These are phyloP conservation scores for Penicillium silybi DNA, from an alignment of 495 filamentous ascomycete genomes.

Conservation along the genomic window DNA sequence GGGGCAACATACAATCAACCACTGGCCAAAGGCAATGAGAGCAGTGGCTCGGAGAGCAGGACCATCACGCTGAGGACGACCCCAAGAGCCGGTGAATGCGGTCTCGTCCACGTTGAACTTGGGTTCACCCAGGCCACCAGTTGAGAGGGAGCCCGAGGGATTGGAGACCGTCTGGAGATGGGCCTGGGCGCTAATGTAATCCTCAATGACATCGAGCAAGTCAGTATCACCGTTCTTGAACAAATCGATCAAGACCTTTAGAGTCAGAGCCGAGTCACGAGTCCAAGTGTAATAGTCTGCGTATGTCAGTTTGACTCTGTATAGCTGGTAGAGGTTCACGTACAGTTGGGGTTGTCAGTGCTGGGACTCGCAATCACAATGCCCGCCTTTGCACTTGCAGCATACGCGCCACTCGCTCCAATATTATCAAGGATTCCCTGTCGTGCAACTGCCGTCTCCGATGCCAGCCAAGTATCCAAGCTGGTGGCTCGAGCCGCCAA, in stretches of 20 bases:
- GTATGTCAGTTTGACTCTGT: conserved; percentile 13
- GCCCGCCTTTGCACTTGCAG: conserved; percentile 44
- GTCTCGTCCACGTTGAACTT: conserved; percentile 54
- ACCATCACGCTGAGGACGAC: conserved; percentile 68
- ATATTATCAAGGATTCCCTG: conserved; percentile 57
- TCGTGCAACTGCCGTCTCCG: conserved; percentile 48
- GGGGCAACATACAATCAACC: conserved; percentile 27
- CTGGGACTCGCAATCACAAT: conserved; percentile 61
- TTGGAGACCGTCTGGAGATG: conserved; percentile 58
- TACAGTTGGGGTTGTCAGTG: conserved; percentile 57
- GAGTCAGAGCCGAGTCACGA: conserved; percentile 63
- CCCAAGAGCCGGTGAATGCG: conserved; percentile 63
- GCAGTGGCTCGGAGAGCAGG: conserved; percentile 66
- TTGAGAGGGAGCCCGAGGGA: conserved; percentile 52
- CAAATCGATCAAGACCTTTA: conserved; percentile 57
- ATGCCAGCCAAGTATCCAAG: conserved; percentile 49
- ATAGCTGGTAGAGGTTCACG: conserved; percentile 41
- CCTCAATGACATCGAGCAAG: conserved; percentile 51
- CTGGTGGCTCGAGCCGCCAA: conserved; percentile 18
- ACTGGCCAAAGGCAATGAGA: conserved; percentile 41
- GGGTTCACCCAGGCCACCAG: conserved; percentile 42
- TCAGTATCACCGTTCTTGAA: conserved; percentile 53
- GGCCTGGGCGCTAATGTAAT: conserved; percentile 56
- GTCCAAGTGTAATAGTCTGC: conserved; percentile 62
- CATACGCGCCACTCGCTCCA: conserved; percentile 48